Percentiles rank a stretch among this genome's conserved stretches.
These are phyloP conservation scores for Salvia hispanica DNA, from an alignment of 257 asterid genomes.

Conservation along the genomic window DNA sequence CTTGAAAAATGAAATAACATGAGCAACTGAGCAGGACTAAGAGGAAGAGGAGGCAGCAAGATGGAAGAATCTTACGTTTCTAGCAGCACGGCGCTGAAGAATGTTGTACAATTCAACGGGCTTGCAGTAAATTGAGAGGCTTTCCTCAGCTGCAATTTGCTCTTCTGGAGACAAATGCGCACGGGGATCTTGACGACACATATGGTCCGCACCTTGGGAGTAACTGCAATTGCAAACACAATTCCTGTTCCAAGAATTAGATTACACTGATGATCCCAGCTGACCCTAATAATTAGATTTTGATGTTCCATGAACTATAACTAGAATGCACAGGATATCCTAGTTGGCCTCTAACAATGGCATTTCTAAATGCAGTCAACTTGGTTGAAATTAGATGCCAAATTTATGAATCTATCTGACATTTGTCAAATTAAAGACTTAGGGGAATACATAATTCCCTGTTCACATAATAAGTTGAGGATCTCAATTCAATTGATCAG, in stretches of 20 bases:
- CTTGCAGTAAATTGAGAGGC: slow-evolving; percentile 90
- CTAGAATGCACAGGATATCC: slow-evolving; percentile 29
- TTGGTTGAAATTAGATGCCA: slow-evolving; percentile 27
- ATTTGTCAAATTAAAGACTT: slow-evolving; percentile 26
- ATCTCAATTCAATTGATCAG: slow-evolving; percentile 16
- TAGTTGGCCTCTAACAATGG: slow-evolving; percentile 30
- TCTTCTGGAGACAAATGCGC: slow-evolving; percentile 85
- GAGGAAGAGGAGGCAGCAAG: slow-evolving; percentile 12
- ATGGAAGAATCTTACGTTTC: slow-evolving; percentile 53
- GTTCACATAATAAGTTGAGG: slow-evolving; percentile 8
- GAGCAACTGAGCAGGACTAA: neutral
- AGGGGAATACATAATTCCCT: slow-evolving; percentile 2
- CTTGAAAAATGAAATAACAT: neutral
- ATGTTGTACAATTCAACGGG: slow-evolving; percentile 95
- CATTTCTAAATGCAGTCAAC: slow-evolving; percentile 31
- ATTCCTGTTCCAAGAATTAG: slow-evolving; percentile 60
- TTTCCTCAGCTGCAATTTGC: slow-evolving; percentile 91
- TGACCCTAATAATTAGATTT: slow-evolving; percentile 15
- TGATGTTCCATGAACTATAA: slow-evolving; percentile 51
- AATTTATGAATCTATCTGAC: slow-evolving; percentile 31
- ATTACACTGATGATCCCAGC: slow-evolving; percentile 38
- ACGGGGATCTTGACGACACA: slow-evolving; percentile 94
- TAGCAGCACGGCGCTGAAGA: slow-evolving; percentile 85
- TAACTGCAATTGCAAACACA: slow-evolving; percentile 82
- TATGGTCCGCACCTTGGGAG: slow-evolving; percentile 75